These are phyloP conservation scores for Alternaria sp. DNA, from an alignment of 2,329 filamentous ascomycete genomes.

Conservation along the genomic window DNA sequence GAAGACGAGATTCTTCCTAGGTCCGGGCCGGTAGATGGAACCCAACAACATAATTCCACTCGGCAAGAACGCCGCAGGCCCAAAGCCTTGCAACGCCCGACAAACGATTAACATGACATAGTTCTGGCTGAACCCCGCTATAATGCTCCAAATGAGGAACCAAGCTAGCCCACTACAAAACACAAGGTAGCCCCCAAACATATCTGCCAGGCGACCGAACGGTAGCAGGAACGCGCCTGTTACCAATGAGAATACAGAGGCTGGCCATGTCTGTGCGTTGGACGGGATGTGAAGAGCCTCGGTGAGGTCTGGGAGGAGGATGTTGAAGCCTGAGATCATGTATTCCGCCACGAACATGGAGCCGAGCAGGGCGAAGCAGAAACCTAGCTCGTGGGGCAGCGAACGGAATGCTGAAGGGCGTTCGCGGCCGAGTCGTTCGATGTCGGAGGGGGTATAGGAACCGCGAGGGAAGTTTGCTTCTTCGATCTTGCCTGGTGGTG, in stretches of 20 bases:
- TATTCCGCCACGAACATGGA: slow-evolving; percentile 75
- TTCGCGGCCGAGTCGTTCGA: slow-evolving; percentile 70
- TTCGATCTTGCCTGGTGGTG: slow-evolving; percentile 10
- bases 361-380: slow-evolving; percentile 68
- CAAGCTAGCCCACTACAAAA: slow-evolving; percentile 69
- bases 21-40: slow-evolving; percentile 70
- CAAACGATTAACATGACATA: slow-evolving; percentile 76
- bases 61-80: slow-evolving; percentile 75
- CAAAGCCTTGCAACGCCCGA: slow-evolving; percentile 77
- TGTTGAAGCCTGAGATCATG: slow-evolving; percentile 77
- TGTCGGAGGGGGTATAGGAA: slow-evolving; percentile 40
- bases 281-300: slow-evolving; percentile 70
- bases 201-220: slow-evolving; percentile 65
- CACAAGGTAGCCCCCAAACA: slow-evolving; percentile 70
- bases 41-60: slow-evolving; percentile 73
- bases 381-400: slow-evolving; percentile 65
- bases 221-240: slow-evolving; percentile 49
- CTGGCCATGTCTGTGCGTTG: slow-evolving; percentile 62
- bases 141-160: slow-evolving; percentile 73
- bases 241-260: slow-evolving; percentile 50
- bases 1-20: slow-evolving; percentile 73
- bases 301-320: slow-evolving; percentile 72
- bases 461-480: slow-evolving; percentile 24
- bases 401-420: slow-evolving; percentile 65
- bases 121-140: slow-evolving; percentile 73